These are phyloP conservation scores for Pascua guehoae DNA, from an alignment of 1,284 basidiomycete genomes.

Conservation along the genomic window DNA sequence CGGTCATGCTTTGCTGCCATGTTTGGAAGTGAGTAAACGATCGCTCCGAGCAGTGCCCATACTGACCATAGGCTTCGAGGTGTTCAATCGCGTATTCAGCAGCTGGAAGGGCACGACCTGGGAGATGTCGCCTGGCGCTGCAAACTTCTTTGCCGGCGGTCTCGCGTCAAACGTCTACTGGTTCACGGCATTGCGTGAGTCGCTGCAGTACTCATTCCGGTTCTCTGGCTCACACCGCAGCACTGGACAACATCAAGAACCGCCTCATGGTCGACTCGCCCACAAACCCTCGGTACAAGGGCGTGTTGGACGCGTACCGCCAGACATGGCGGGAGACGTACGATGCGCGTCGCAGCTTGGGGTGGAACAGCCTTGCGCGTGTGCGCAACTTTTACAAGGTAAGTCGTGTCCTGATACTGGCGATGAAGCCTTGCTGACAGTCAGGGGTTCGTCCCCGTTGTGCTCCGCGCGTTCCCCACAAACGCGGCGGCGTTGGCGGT, in stretches of 20 bases:
- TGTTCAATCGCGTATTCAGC: constrained; percentile 47
- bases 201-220: no score
- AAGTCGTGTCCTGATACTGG: constrained; percentile 13
- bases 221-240: constrained; percentile 15
- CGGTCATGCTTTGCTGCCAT: constrained; percentile 46
- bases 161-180: constrained; percentile 49
- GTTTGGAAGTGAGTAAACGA: constrained; percentile 42
- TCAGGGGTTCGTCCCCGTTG: constrained; percentile 47
- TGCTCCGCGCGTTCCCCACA: constrained; percentile 46
- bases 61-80: constrained; percentile 40
- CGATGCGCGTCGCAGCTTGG: constrained; percentile 24
- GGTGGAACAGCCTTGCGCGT: constrained; percentile 38
- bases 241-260: constrained; percentile 49
- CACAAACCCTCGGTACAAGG: constrained; percentile 38
- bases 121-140: constrained; percentile 38
- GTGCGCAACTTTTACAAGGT: constrained; percentile 46
- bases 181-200: constrained; percentile 43
- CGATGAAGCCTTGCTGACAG: constrained; percentile 5
- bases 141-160: constrained; percentile 49
- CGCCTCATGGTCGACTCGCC: constrained; percentile 48
- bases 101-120: constrained; percentile 45
- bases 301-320: constrained; percentile 39
- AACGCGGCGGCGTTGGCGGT: constrained; percentile 49
- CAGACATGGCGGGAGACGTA: constrained; percentile 40
- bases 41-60: neutral